phyloP scores from a whole-genome alignment of 345 rosid species.

The Cardiospermum halicacabum region DNA sequence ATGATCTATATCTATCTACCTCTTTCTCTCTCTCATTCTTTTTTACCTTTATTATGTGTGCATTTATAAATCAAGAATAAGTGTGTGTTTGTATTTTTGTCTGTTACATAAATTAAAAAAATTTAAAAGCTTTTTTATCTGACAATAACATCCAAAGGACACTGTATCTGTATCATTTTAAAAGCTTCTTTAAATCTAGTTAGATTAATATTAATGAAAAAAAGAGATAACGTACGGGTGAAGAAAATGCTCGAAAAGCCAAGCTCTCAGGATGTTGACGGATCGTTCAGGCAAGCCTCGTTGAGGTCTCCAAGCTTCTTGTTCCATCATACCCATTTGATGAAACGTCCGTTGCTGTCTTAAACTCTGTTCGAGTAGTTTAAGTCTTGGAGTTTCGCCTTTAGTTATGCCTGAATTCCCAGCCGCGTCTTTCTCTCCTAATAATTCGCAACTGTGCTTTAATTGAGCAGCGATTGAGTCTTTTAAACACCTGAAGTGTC shows the following conservation, averaged over 20 bases:
- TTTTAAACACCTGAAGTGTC: constrained; percentile 89
- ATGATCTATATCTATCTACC: too few relatives aligned
- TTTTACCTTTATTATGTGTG: constrained; percentile 8
- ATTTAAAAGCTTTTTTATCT: too few relatives aligned
- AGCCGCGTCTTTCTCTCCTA: constrained; percentile 73
- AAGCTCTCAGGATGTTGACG: constrained; percentile 84
- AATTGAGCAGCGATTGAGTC: constrained; percentile 71
- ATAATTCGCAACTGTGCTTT: constrained; percentile 68
- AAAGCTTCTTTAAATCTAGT: too few relatives aligned
- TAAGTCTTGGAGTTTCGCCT: constrained; percentile 92
- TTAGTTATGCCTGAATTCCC: constrained; percentile 74
- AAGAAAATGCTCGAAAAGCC: constrained; percentile 98
- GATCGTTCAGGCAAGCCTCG: constrained; percentile 97
- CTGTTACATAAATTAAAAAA: not conserved
- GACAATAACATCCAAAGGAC: constrained; percentile 54
- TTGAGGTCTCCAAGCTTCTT: constrained; percentile 97
- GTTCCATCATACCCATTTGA: constrained; percentile 97
- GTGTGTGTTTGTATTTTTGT: not conserved
- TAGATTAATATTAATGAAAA: too few relatives aligned
- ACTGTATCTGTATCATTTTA: too few relatives aligned
- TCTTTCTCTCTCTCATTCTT: constrained; percentile 9
- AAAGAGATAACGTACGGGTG: constrained; percentile 81
- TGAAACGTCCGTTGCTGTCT: constrained; percentile 90
- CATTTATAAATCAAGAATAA: not conserved
- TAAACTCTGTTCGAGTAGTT: constrained; percentile 74